Percentiles rank a stretch among this genome's conserved stretches.
phyloP scores from a whole-genome alignment of 2,329 filamentous ascomycete species.

The Ophiocordyceps polyrhachis-furcata region DNA sequence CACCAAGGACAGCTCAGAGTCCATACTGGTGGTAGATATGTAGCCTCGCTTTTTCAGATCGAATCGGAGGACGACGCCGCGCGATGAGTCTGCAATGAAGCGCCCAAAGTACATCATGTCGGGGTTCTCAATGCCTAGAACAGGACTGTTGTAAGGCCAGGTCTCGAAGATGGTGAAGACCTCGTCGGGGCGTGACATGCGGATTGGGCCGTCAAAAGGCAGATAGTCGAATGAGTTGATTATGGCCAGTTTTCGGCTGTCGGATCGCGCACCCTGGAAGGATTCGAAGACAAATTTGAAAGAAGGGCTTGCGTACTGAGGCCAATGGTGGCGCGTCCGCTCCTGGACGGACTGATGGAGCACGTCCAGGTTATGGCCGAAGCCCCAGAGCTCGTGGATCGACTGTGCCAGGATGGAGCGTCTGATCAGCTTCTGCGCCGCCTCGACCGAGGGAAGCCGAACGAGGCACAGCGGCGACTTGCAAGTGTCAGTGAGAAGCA shows the following conservation, averaged over 20 bases:
- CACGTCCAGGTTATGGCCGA: constrained; percentile 43
- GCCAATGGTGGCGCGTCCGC: constrained; percentile 46
- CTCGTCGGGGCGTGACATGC: constrained; percentile 53
- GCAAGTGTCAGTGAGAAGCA: constrained; percentile 8
- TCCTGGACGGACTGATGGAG: constrained; percentile 48
- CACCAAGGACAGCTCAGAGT: constrained; percentile 76
- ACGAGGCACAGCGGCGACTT: constrained; percentile 81
- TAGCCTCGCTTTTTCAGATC: constrained; percentile 88
- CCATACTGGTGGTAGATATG: constrained; percentile 95
- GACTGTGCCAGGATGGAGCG: constrained; percentile 68
- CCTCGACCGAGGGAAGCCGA: constrained; percentile 42
- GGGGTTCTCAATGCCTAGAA: constrained; percentile 31
- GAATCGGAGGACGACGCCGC: constrained; percentile 52
- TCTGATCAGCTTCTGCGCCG: constrained; percentile 47
- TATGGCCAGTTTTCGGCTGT: constrained; percentile 45
- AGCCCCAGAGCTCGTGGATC: constrained; percentile 81
- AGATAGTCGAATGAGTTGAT: constrained; percentile 73
- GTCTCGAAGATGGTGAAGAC: constrained; percentile 72
- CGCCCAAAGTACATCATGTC: constrained; percentile 52
- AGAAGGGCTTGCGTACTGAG: constrained; percentile 39
- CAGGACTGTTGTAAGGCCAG: constrained; percentile 40
- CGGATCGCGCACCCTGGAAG: constrained; percentile 56
- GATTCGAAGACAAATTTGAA: constrained; percentile 76
- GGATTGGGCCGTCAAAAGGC: constrained; percentile 58
- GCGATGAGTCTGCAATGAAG: constrained; percentile 44